Conservation (phyloP, 2,329 filamentous ascomycete species). For the Ascomycota sp. region DNA sequence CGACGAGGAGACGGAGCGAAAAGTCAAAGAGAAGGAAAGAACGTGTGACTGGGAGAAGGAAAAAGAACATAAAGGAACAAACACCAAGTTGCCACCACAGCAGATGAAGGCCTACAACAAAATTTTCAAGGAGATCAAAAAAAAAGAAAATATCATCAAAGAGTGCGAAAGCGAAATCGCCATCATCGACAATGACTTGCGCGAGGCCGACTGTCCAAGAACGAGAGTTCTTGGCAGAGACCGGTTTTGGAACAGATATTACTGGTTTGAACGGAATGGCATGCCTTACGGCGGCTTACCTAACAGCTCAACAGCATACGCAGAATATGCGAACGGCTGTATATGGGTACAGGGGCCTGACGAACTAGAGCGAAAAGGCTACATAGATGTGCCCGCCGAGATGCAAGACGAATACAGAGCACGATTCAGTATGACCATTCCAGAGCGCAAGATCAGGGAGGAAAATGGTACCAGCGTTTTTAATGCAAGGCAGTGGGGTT, state of each 20-base stretch:
- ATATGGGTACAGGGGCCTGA: constrained; percentile 95
- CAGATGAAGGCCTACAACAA: constrained; percentile 80
- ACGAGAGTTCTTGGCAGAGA: constrained; percentile 83
- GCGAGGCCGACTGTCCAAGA: constrained; percentile 82
- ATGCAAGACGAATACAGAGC: constrained; percentile 56
- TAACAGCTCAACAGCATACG: constrained; percentile 66
- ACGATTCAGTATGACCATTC: constrained; percentile 63
- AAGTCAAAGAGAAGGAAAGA: constrained; percentile 53
- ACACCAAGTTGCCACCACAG: constrained; percentile 39
- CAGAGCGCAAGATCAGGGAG: constrained; percentile 67
- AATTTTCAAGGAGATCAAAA: constrained; percentile 71
- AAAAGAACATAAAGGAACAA: constrained; percentile 43
- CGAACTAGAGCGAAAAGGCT: constrained; percentile 66
- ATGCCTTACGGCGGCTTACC: constrained; percentile 90
- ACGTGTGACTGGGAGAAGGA: constrained; percentile 21
- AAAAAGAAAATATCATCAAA: constrained; percentile 61
- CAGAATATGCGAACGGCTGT: constrained; percentile 81
- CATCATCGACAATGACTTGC: constrained; percentile 72
- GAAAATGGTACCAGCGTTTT: constrained; percentile 66
- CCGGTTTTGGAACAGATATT: constrained; percentile 95
- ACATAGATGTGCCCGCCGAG: constrained; percentile 57
- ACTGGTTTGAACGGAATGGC: constrained; percentile 97
- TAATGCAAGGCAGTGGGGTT: constrained; percentile 73
- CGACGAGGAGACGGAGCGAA: constrained; percentile 55
- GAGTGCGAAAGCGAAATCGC: constrained; percentile 72